Percentiles rank a stretch among this genome's conserved stretches.
Conservation (phyloP, 2,329 filamentous ascomycete species). For the Tolypocladium pustulatum region DNA sequence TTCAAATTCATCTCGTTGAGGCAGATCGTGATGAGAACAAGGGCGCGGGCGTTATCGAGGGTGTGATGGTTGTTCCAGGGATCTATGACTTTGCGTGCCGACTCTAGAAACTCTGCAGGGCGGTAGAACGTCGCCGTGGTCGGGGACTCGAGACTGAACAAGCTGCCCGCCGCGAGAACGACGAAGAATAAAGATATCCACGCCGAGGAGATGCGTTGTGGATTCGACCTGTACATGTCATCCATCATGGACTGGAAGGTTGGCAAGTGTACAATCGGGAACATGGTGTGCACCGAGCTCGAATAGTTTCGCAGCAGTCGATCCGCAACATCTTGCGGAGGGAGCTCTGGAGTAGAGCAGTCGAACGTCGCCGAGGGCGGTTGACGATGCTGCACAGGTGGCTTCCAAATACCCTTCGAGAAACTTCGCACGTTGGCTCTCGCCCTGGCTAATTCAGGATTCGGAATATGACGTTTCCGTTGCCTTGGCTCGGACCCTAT, state of each 20-base stretch:
- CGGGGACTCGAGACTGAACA: constrained; percentile 52
- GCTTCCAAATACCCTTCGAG: constrained; percentile 70
- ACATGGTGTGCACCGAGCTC: constrained; percentile 63
- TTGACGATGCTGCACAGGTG: constrained; percentile 57
- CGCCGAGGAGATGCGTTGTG: constrained; percentile 47
- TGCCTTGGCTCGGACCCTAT: constrained; percentile 56
- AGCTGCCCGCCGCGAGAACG: constrained; percentile 70
- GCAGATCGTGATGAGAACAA: constrained; percentile 67
- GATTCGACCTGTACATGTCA: constrained; percentile 58
- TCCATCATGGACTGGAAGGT: constrained; percentile 70
- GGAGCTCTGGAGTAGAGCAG: constrained; percentile 52
- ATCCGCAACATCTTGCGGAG: constrained; percentile 59
- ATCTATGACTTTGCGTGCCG: constrained; percentile 59
- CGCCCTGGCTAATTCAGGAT: constrained; percentile 61
- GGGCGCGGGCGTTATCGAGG: constrained; percentile 63
- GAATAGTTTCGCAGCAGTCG: constrained; percentile 68
- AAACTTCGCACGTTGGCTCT: constrained; percentile 62
- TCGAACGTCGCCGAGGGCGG: constrained; percentile 38
- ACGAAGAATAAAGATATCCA: constrained; percentile 77
- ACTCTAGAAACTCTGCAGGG: constrained; percentile 58
- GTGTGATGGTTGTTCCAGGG: constrained; percentile 72
- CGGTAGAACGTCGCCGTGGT: constrained; percentile 41
- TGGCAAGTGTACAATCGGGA: constrained; percentile 83
- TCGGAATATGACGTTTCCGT: constrained; percentile 47
- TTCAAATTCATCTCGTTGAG: constrained; percentile 79